Evolutionary conservation across 768 basidiomycete genomes (phyloP), one percentile per base, ranked within the genome.

Genomic region (Mycena epipterygia): DNA sequence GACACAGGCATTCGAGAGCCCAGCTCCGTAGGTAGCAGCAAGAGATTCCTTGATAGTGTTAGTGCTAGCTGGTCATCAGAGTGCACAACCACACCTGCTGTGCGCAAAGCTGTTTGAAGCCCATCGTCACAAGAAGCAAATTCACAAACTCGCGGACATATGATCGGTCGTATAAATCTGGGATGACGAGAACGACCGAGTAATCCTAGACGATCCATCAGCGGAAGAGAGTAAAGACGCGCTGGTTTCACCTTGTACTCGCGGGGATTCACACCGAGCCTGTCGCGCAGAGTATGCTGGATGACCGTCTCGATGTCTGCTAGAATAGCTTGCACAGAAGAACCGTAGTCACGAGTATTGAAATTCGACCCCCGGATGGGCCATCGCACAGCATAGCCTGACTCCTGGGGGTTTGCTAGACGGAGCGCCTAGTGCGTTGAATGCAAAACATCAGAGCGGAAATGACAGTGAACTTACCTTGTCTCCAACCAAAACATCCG

Each of bases 21-120:
- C 97, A 9, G 97, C 96, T 25, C 97, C 97, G 78, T 97, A 98
- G 0, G 95, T 95, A 5, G 97, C 96, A 37, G 95, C 94, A 44
- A 97, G 84, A 5, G 95, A 93, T 85, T 98, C 97, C 95, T 98
- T 71, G 19, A 67, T 5, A 48, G 39, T 41, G 37, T 48, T 27
- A 53, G 65, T 19, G 3, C 3, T 8, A 21, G 11, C 32, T 8
- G 23, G 29, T 25, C 35, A 29, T 53, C n/a, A 56, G 49, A 30
- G 14, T 21, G 64, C 46, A 44, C 19, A 57, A 9, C 61, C 84
- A 70, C 73, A 93, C 96, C 87, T 98, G 98, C 79, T 97, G 95
- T 5, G 93, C 90, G 74, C 94, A 96, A 35, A 98, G 81, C 80
- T 98, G 95, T 78, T 94, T 95, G 86, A 99, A 99, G 0, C 95